Evolutionary conservation across 805 yeast species (phyloP).

Genomic region (Starmerella asiatica): DNA sequence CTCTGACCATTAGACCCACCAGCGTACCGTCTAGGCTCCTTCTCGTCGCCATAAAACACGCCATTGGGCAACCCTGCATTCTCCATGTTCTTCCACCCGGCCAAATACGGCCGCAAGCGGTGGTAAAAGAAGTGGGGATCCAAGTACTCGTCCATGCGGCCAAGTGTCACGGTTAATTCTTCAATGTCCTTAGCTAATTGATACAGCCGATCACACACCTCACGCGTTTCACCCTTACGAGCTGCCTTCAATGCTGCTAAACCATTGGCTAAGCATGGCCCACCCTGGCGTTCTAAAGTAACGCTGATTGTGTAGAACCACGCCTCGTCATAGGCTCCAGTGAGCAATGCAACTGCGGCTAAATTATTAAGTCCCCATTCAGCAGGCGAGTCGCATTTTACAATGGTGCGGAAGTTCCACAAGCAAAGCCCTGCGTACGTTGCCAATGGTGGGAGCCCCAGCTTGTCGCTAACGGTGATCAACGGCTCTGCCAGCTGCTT

Average conservation of each 20-base stretch:
- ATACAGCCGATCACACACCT: conserved; percentile 40
- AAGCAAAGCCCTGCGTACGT: conserved; percentile 78
- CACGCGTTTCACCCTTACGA: conserved; percentile 32
- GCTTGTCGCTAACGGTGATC: conserved; percentile 39
- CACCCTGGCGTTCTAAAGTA: conserved; percentile 72
- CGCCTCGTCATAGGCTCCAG: conserved; percentile 81
- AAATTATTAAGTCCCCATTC: conserved; percentile 50
- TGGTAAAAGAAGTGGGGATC: conserved; percentile 86
- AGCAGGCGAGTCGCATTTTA: conserved; percentile 33
- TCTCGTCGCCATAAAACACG: conserved; percentile 58
- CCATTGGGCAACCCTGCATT: conserved; percentile 74
- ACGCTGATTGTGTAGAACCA: conserved; percentile 90
- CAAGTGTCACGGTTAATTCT: conserved; percentile 53
- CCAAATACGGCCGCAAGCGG: conserved; percentile 75
- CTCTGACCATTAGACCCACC: conserved; percentile 96
- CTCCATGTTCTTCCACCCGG: conserved; percentile 90
- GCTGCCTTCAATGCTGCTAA: conserved; percentile 50
- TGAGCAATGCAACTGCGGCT: conserved; percentile 69
- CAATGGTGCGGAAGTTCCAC: conserved; percentile 68
- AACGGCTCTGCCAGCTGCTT: conserved; percentile 57
- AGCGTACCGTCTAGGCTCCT: conserved; percentile 42
- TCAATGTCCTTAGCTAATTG: conserved; percentile 63
- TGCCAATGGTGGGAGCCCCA: conserved; percentile 73
- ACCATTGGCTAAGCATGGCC: conserved; percentile 53
- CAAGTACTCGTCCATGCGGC: conserved; percentile 84